Evolutionary conservation across 345 rosid species (phyloP), one percentile per base, ranked within the genome.

Genomic region (Ricinus communis): DNA sequence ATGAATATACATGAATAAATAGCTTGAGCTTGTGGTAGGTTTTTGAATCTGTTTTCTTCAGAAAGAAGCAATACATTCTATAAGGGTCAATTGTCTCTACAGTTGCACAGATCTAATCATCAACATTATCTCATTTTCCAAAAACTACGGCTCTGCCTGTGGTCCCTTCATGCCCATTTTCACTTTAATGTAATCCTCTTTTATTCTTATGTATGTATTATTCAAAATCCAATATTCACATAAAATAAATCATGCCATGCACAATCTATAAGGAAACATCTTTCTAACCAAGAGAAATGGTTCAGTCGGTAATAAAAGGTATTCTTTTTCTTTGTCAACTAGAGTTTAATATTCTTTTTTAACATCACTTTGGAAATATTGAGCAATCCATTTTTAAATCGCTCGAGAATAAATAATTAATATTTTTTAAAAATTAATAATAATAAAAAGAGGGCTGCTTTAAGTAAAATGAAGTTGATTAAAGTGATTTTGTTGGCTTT

Each of bases 91-190:
- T 19, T 65, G 43, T 52, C 27, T 49, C 5, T 18, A 5, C 3
- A 18, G 13, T 16, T 30, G 69, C 57, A 69, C 53, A 69, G 24
- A n/a, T 71, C 74, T 70, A 73, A 73, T 72, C 14, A 75, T 65
- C 58, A 56, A 21, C 49, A 68, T 43, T 49, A 14, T 57, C 69
- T 50, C 54, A 59, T 62, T 71, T 69, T 72, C 75, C 72, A 65
- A 76, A n/a, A 65, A 73, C 65, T 65, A 71, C 70, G 36, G 70
- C 70, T 43, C 61, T 40, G 62, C 61, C 13, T 40, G 77, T 80
- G 83, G 77, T 47, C 77, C 75, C 62, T 22, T 75, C 77, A 51
- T 25, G 13, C 21, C 38, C 70, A 72, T 65, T 61, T 45, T 36
- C 66, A 65, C 3, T 52, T 49, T 16, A 19, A 4, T 49, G n/a